These are phyloP conservation scores for Xylaria scruposa DNA, from an alignment of 495 filamentous ascomycete genomes.

Conservation along the genomic window DNA sequence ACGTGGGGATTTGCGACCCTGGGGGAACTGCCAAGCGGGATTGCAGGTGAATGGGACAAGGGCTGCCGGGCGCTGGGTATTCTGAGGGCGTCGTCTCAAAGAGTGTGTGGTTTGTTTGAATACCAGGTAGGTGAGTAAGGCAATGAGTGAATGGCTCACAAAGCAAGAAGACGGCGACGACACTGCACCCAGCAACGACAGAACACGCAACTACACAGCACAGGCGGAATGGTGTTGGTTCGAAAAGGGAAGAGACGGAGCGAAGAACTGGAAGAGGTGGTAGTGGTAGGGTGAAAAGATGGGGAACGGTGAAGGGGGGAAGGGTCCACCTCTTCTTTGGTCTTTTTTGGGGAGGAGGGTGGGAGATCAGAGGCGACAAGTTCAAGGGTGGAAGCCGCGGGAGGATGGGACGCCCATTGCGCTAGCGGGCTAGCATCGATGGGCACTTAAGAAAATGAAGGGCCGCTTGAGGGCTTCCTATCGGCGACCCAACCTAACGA, in stretches of 20 bases:
- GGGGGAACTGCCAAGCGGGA: constrained; percentile 25
- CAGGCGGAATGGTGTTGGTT: background rate
- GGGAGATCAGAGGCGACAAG: constrained; percentile 8
- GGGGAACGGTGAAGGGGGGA: constrained; percentile 28
- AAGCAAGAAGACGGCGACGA: background rate
- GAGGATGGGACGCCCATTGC: background rate
- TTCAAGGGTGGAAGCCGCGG: constrained; percentile 2
- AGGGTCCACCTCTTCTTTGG: constrained; percentile 14
- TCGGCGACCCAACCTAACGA: constrained; percentile 1
- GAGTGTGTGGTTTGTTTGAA: background rate
- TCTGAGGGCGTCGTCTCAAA: background rate
- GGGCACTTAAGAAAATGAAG: constrained; percentile 24
- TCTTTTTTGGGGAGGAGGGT: background rate
- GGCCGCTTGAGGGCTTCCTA: constrained; percentile 10
- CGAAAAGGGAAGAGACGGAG: constrained; percentile 22
- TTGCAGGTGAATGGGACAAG: constrained; percentile 17
- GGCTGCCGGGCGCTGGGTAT: constrained; percentile 1
- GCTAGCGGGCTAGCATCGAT: constrained; percentile 15
- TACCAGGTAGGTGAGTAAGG: background rate
- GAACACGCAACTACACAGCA: too few relatives aligned
- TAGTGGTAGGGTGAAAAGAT: constrained; percentile 28
- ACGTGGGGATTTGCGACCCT: constrained; percentile 42
- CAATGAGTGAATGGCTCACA: constrained; percentile 10
- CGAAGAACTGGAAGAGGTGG: constrained; percentile 22
- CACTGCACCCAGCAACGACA: constrained; percentile 7